Percentiles rank a stretch among this genome's conserved stretches.
Evolutionary conservation across 1,284 basidiomycete species (phyloP).

Genomic region (Pseudozyma sp.): DNA sequence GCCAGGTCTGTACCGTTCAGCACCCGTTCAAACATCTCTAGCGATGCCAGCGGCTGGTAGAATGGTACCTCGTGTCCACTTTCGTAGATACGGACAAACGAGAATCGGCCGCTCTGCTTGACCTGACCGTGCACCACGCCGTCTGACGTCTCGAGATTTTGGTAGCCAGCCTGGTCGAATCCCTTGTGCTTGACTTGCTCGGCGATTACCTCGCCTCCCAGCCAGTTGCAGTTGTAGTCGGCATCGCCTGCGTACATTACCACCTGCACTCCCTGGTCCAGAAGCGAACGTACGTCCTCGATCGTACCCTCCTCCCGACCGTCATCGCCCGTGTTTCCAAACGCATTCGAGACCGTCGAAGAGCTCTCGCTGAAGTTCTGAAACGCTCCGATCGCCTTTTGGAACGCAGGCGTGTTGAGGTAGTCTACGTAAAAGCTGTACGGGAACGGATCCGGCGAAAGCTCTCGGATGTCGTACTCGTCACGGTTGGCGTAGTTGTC

Average conservation of each 20-base stretch:
- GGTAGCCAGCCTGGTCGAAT: conserved; percentile 45
- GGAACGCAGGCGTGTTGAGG: conserved; percentile 46
- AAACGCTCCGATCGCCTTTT: conserved; percentile 51
- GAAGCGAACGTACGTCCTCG: conserved; percentile 37
- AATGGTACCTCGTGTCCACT: conserved; percentile 58
- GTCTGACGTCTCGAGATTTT: conserved; percentile 30
- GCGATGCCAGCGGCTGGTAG: conserved; percentile 52
- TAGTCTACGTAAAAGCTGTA: conserved; percentile 53
- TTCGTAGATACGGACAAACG: conserved; percentile 54
- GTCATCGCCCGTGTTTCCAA: conserved; percentile 51
- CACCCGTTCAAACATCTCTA: conserved; percentile 48
- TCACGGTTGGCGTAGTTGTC: conserved; percentile 48
- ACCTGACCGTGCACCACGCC: conserved; percentile 41
- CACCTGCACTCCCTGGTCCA: conserved; percentile 48
- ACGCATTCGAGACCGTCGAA: conserved; percentile 32
- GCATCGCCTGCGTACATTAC: conserved; percentile 55
- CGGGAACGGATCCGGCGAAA: conserved; percentile 57
- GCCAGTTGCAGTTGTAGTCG: conserved; percentile 60
- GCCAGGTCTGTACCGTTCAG: conserved; percentile 46
- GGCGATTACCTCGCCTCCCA: conserved; percentile 46
- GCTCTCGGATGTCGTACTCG: conserved; percentile 58
- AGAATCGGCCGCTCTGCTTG: conserved; percentile 50
- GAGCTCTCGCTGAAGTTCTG: conserved; percentile 55
- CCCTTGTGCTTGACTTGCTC: conserved; percentile 37
- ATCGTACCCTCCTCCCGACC: conserved; percentile 43